These are phyloP conservation scores for Epicoccum nigrum DNA, from an alignment of 2,329 filamentous ascomycete species.

Conservation along the genomic window DNA sequence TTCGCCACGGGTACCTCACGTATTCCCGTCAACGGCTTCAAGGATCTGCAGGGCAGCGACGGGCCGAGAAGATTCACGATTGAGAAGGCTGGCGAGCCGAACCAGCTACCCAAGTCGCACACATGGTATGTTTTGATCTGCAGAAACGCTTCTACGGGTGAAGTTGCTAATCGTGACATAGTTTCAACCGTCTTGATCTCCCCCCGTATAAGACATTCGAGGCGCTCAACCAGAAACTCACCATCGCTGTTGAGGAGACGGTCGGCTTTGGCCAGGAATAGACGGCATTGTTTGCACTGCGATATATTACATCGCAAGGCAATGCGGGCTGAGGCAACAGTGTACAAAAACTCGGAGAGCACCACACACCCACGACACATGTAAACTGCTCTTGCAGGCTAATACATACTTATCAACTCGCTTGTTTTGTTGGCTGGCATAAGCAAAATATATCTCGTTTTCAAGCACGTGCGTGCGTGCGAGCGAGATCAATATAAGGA, in stretches of 20 bases:
- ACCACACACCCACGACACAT: too few species aligned
- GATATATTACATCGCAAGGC: too few species aligned
- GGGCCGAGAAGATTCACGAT: constrained; percentile 96
- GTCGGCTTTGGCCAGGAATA: constrained; percentile 98
- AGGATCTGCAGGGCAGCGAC: constrained; percentile 96
- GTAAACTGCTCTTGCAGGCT: not conserved
- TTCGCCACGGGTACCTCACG: constrained; percentile 97
- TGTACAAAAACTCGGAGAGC: too few species aligned
- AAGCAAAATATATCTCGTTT: too few species aligned
- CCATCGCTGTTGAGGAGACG: constrained; percentile 97
- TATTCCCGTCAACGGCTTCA: constrained; percentile 99
- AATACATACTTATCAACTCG: too few species aligned
- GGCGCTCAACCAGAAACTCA: constrained; percentile 84
- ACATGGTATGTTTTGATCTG: constrained; percentile 75
- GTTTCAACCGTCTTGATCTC: constrained; percentile 96
- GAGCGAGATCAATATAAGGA: too few species aligned
- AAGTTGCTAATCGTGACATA: too few species aligned
- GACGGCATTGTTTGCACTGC: constrained; percentile 1
- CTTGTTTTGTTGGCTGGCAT: too few species aligned
- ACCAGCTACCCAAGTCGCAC: constrained; percentile 92
- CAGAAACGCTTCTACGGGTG: too few species aligned
- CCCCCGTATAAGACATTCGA: constrained; percentile 92
- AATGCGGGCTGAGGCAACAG: too few species aligned
- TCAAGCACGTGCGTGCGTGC: too few species aligned
- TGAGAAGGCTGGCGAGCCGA: constrained; percentile 92